Evolutionary conservation across 495 filamentous ascomycete species (phyloP), one percentile per base, ranked within the genome.

Genomic region (Xylaria scruposa): DNA sequence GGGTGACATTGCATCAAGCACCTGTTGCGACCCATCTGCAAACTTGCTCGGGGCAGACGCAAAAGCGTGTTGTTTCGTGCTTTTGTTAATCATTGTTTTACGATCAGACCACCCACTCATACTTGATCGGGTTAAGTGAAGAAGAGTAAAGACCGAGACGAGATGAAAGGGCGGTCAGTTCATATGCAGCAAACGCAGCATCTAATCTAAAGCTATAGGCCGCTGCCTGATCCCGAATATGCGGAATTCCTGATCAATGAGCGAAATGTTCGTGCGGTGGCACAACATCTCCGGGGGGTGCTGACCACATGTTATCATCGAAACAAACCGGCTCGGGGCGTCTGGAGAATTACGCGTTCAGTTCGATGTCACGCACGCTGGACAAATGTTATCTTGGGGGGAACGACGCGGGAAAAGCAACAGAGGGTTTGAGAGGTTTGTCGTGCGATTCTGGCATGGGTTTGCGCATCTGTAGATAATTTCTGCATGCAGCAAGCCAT

Each of bases 191-290:
- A 15, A 56, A 21, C 56, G 49, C 47, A 56, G 49, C 21, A 40
- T 42, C 65, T 44, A 42, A 56, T 67, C 49, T 67, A 19, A 62
- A 24, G 19, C 44, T 21, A 49, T 6, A 13, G n/a, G 44, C 54
- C 10, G 67, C 31, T 7, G 21, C 54, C 36, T 56, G 68, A 60
- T 70, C 46, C 59, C 68, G 68, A 62, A 17, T 21, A 58, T 70
- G 68, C 56, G 68, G 59, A 56, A 63, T 47, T 54, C 68, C 47
- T 64, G 68, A 56, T 54, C 68, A 70, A 70, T 70, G 59, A 54
- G 46, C 36, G 12, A 46, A 15, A 46, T 59, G 56, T 44, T 70
- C 21, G 49, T 70, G 68, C 36, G 59, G 68, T 64, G 47, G 67
- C 67, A 64, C 68, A n/a, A 61, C 44, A 10, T 58, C 17, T 51